Conservation (phyloP, 345 rosid species). For the Euphorbia tirucalli region DNA sequence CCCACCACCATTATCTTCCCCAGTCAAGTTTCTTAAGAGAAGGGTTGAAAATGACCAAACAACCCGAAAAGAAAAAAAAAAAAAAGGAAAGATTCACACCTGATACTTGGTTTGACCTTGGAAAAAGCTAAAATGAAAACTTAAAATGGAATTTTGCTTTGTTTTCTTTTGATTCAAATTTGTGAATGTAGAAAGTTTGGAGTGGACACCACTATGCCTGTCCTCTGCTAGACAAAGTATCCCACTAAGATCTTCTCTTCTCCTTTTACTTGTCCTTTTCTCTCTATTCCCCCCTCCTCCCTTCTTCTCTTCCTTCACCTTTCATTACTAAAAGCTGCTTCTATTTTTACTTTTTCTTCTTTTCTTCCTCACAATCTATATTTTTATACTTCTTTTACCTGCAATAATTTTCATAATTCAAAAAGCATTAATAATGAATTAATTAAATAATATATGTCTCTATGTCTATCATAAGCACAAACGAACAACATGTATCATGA, state of each 20-base stretch:
- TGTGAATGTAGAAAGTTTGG: constrained; percentile 36
- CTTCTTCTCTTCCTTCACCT: constrained; percentile 19
- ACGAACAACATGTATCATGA: too few species aligned
- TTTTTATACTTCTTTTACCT: constrained; percentile 21
- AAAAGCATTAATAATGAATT: too few species aligned
- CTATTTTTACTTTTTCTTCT: constrained; percentile 21
- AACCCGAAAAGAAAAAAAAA: background rate
- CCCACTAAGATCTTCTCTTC: constrained; percentile 50
- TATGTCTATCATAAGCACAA: too few species aligned
- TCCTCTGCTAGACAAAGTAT: constrained; percentile 58
- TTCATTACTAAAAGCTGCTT: constrained; percentile 39
- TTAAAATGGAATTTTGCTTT: background rate
- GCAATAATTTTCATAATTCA: constrained; percentile 20
- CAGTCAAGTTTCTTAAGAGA: constrained; percentile 18
- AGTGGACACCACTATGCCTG: constrained; percentile 53
- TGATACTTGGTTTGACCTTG: constrained; percentile 38
- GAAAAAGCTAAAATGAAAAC: constrained; percentile 13
- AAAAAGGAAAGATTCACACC: constrained; percentile 26
- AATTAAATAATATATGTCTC: too few species aligned
- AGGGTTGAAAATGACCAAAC: background rate
- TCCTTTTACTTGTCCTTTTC: constrained; percentile 30
- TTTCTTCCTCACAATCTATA: constrained; percentile 2
- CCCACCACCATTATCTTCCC: constrained; percentile 8
- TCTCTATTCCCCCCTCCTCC: constrained; percentile 11
- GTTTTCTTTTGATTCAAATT: background rate